phyloP scores from a whole-genome alignment of 1,139 yeast genomes.

The Zygoascus hellenicus region DNA sequence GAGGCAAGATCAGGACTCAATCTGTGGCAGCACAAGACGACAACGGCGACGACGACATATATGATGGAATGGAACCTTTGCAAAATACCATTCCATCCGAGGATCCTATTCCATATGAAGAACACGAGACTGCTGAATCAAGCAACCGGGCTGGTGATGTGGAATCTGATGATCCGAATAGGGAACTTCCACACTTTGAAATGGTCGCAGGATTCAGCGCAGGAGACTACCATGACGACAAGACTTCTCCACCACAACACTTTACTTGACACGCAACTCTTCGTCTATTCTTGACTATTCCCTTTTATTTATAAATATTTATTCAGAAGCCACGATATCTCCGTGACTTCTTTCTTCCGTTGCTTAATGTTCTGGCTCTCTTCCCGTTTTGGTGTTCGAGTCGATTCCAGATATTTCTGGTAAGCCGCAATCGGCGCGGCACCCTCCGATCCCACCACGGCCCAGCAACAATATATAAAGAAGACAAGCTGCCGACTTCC shows the following conservation, averaged over 20 bases:
- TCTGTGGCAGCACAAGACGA: not conserved
- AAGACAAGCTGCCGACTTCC: not conserved
- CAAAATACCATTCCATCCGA: not conserved
- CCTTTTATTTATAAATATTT: conserved; percentile 2
- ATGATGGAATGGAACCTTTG: conserved; percentile 1
- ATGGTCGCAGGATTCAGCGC: conserved; percentile 27
- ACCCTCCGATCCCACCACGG: not conserved
- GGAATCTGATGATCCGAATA: not conserved
- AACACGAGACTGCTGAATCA: not conserved
- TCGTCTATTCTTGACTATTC: not conserved
- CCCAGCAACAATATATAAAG: not conserved
- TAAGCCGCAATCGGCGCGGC: conserved; percentile 1
- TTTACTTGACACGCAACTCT: not conserved
- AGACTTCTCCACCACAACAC: conserved; percentile 14
- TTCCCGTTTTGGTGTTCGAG: conserved; percentile 7
- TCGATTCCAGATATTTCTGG: conserved; percentile 14
- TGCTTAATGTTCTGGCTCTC: too few relatives aligned
- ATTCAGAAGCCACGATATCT: not conserved
- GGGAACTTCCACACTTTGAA: conserved; percentile 16
- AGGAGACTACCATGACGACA: conserved; percentile 33
- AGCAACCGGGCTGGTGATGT: not conserved
- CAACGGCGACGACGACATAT: conserved; percentile 15
- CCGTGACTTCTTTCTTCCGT: not conserved
- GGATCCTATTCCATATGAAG: not conserved
- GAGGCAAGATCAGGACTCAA: not conserved